Evolutionary conservation across 2,329 filamentous ascomycete genomes (phyloP).

Genomic region (Trichophaea hybrida): DNA sequence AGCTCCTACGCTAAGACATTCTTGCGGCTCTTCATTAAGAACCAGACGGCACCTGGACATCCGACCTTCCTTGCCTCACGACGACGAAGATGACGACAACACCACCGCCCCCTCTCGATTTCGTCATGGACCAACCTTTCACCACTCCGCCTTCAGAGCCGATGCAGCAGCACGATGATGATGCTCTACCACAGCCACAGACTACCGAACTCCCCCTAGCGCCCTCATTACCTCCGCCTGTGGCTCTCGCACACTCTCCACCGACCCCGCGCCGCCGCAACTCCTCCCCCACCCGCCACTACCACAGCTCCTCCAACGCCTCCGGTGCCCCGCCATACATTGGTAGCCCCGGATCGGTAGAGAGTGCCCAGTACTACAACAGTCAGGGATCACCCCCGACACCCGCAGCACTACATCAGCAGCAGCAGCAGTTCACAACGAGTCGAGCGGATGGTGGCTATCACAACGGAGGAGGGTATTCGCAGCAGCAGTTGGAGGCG

Average conservation of each 20-base stretch:
- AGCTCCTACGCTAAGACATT: not conserved
- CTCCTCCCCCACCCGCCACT: not conserved
- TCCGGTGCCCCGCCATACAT: not conserved
- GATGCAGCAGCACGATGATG: not conserved
- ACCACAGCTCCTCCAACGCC: not conserved
- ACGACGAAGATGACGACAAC: not conserved
- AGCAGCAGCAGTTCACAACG: not conserved
- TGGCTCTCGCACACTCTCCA: conserved; percentile 1
- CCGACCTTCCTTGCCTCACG: not conserved
- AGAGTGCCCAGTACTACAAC: not conserved
- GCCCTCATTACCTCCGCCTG: conserved; percentile 1
- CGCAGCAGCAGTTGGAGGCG: conserved; percentile 4
- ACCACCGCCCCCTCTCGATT: not conserved
- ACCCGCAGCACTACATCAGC: not conserved
- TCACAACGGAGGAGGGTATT: conserved; percentile 1
- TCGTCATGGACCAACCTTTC: not conserved
- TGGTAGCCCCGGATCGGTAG: not conserved
- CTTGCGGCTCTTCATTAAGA: not conserved
- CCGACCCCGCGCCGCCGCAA: not conserved
- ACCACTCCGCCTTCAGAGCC: not conserved
- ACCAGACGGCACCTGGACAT: not conserved
- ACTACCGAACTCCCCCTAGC: conserved; percentile 4
- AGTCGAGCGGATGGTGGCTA: not conserved
- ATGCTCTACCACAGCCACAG: not conserved
- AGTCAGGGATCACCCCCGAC: not conserved